Evolutionary conservation across 1,284 basidiomycete species (phyloP), one percentile per base, ranked within the genome.

Genomic region (Leccinum holopus): DNA sequence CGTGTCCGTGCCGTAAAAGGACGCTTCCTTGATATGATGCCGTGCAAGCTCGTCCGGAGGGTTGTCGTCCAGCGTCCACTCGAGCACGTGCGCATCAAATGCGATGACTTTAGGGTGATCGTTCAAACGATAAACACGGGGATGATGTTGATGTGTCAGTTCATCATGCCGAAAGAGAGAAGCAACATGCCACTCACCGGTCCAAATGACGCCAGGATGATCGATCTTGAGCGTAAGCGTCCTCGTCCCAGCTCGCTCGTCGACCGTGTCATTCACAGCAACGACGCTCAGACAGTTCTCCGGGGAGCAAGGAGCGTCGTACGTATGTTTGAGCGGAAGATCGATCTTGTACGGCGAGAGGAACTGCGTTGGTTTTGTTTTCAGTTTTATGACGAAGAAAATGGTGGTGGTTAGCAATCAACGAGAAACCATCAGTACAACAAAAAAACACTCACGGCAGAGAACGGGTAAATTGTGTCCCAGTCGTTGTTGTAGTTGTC

Each of bases 1-100:
- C 0, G 79, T 79, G 64, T 92, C 83, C 35, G 84, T 82, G 2
- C 90, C 90, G 68, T 92, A 90, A 74, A 91, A 92, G 3, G 92
- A 93, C 0, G 86, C 92, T 74, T 94, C 92, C 75, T 97, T 98
- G 77, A 98, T 85, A 70, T 95, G 92, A 74, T 98, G 97, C 7
- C 94, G 83, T n/a, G 84, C 84, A 68, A 84, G 81, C 64, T 88
- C 85, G 55, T 84, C 76, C 0, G 94, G 92, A 0, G 92, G 90
- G 61, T 85, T 83, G 65, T 88, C 80, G 70, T 93, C 90, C 47
- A 95, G 80, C 35, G 84, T 90, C 97, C 97, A 98, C 60, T 84
- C 78, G 16, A 96, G 75, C 7, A 99, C 92, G 65, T 97, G 91
- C 0, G 94, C 96, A 60, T 96, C 91, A 70, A 99, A 98, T 0